Percentiles rank a stretch among this genome's conserved stretches.
phyloP scores from a whole-genome alignment of 164 flowering plant genomes.

The Umbellularia californica region DNA sequence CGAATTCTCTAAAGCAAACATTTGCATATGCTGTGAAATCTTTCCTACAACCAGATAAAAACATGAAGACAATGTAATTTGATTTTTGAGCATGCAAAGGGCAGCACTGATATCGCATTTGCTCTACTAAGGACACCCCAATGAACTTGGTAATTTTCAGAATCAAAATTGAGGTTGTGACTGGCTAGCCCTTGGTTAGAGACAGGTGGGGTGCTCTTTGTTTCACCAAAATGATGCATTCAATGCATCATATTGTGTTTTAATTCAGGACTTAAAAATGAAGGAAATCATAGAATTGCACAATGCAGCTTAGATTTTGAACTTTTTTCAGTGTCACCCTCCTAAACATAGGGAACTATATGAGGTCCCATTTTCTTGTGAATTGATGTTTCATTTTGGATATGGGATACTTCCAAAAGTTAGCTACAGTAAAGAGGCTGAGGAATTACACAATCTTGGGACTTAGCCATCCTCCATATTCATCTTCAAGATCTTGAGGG shows the following conservation, averaged over 20 bases:
- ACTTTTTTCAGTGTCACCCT: not conserved
- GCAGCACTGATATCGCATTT: too few relatives aligned
- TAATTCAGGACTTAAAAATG: not conserved
- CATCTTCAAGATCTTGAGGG: constrained; percentile 79
- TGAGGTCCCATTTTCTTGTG: not conserved
- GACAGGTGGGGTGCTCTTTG: not conserved
- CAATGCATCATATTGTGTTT: not conserved
- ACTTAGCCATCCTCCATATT: constrained; percentile 70
- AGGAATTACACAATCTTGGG: constrained; percentile 43
- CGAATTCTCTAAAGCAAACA: constrained; percentile 46
- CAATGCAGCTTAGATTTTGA: not conserved
- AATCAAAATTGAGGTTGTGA: too few relatives aligned
- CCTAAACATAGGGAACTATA: not conserved
- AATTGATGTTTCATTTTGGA: not conserved
- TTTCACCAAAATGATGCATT: not conserved
- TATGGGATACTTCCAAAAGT: not conserved
- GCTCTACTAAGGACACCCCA: not conserved
- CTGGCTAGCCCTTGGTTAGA: too few relatives aligned
- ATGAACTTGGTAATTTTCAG: not conserved
- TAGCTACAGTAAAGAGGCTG: not conserved
- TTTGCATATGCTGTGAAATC: constrained; percentile 57
- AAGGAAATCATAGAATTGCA: not conserved
- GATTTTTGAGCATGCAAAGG: not conserved
- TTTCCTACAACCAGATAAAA: constrained; percentile 38
- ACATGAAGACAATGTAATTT: constrained; percentile 25